Conservation (phyloP, 1,284 basidiomycete genomes). For the Entoloma clypeatum region DNA sequence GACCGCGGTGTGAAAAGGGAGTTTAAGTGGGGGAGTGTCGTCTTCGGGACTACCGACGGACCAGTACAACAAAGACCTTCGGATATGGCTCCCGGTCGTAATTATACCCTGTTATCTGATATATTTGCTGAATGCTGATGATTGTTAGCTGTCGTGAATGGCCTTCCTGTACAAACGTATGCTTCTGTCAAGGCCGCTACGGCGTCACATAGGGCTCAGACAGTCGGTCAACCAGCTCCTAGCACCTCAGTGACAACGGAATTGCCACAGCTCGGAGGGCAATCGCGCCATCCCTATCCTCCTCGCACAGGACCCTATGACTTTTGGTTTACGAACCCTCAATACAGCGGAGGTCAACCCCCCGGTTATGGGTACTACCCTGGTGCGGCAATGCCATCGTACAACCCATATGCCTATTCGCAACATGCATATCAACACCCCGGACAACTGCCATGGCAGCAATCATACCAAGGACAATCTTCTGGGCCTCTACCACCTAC, state of each 20-base stretch:
- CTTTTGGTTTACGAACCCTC: slow-evolving; percentile 27
- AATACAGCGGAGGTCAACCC: slow-evolving; percentile 17
- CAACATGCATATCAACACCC: slow-evolving; percentile 24
- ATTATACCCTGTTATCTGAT: not conserved
- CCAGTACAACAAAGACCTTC: slow-evolving; percentile 63
- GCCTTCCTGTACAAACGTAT: slow-evolving; percentile 32
- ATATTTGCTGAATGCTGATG: slow-evolving; percentile 2
- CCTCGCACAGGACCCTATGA: slow-evolving; percentile 25
- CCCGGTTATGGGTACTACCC: slow-evolving; percentile 26
- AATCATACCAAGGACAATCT: slow-evolving; percentile 34
- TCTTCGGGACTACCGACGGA: slow-evolving; percentile 60
- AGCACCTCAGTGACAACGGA: slow-evolving; percentile 12
- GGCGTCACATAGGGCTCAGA: slow-evolving; percentile 15
- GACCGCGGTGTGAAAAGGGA: slow-evolving; percentile 64
- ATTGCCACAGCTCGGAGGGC: slow-evolving; percentile 19
- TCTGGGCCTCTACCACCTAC: slow-evolving; percentile 5
- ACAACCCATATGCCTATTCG: slow-evolving; percentile 26
- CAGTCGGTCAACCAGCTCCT: slow-evolving; percentile 11
- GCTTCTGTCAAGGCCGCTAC: slow-evolving; percentile 29
- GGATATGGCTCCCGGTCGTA: slow-evolving; percentile 38
- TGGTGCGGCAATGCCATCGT: slow-evolving; percentile 18
- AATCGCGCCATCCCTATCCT: slow-evolving; percentile 22
- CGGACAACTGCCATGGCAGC: slow-evolving; percentile 39
- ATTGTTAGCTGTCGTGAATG: slow-evolving; percentile 16
- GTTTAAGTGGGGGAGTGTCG: slow-evolving; percentile 76